Evolutionary conservation across 129 eudicot species (phyloP), one percentile per base, ranked within the genome.

Genomic region (Saposhnikovia divaricata): DNA sequence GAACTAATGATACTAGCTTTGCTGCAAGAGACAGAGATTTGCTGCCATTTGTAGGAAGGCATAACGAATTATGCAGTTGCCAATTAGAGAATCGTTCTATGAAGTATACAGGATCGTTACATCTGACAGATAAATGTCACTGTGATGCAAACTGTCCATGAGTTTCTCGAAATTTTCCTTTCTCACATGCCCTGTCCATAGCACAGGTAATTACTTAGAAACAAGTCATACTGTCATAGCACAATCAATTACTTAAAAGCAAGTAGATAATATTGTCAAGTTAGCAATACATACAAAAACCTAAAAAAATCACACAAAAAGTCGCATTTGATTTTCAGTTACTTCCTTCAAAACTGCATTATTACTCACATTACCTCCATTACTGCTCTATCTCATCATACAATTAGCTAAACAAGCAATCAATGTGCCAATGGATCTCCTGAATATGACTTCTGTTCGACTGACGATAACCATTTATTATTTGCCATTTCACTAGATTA

Each of bases 351-450:
- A 42, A 42, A 42, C 76, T 72, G 76, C 37, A 72, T 42, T 9
- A 23, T 72, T 28, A 72, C 51, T 72, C 51, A n/a, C 31, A 72
- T 21, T 13, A 7, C 51, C 76, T 23, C 51, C 27, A 72, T 42
- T 12, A 7, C 44, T 72, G 76, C 76, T 28, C 77, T 0, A 37
- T 34, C 25, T 45, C 3, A 16, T 12, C 72, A 81, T 7, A 28
- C 68, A 34, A 45, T 81, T 31, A 65, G 42, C 76, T 3, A 79
- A 81, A 75, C 80, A 57, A 75, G 84, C 80, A 81, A 65, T 76
- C 75, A 63, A 47, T 81, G 77, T 42, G 37, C 80, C 21, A 63
- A 59, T 12, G 63, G n/a, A 18, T 63, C 84, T 5, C 4, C 38
- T 4, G 48, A 76, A 55, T 76, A 65, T 45, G 66, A 63, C 50